Conservation (phyloP, 352 stramenopile species). For the Pythium biforme region DNA sequence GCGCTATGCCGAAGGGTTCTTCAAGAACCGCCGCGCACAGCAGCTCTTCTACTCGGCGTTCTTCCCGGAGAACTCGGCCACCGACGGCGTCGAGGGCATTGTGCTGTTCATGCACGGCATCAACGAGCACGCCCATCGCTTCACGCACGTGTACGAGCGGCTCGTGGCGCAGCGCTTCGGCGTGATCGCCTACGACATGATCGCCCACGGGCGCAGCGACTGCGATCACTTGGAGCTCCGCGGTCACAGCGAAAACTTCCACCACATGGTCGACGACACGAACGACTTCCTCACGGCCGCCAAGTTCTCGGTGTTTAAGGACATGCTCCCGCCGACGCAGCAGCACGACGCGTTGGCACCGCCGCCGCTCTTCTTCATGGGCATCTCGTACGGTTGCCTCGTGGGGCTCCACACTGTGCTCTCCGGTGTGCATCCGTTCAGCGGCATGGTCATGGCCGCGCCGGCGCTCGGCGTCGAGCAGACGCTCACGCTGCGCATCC, state of each 20-base stretch:
- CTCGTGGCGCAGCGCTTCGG: constrained; percentile 44
- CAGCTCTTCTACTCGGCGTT: constrained; percentile 57
- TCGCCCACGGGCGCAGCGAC: constrained; percentile 57
- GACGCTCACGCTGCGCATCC: constrained; percentile 43
- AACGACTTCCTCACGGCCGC: constrained; percentile 53
- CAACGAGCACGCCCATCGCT: constrained; percentile 60
- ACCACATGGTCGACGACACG: constrained; percentile 68
- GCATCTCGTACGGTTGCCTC: constrained; percentile 65
- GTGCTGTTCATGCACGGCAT: constrained; percentile 67
- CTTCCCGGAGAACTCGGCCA: constrained; percentile 32
- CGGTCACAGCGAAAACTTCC: constrained; percentile 51
- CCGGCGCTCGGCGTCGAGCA: constrained; percentile 63
- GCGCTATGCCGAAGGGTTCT: constrained; percentile 34
- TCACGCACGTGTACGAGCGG: constrained; percentile 54
- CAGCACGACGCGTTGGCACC: neutral
- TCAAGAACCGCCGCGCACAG: constrained; percentile 47
- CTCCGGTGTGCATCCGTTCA: constrained; percentile 43
- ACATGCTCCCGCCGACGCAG: constrained; percentile 30
- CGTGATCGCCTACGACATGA: constrained; percentile 65
- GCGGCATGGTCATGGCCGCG: constrained; percentile 47
- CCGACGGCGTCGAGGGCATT: constrained; percentile 37
- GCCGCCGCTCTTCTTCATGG: constrained; percentile 53
- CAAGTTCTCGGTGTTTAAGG: constrained; percentile 36
- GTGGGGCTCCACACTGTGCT: constrained; percentile 60
- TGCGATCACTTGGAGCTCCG: constrained; percentile 35